Evolutionary conservation across 192 early-diverging fungal genomes (phyloP), one percentile per base, ranked within the genome.

Genomic region (Coemansia sp.): DNA sequence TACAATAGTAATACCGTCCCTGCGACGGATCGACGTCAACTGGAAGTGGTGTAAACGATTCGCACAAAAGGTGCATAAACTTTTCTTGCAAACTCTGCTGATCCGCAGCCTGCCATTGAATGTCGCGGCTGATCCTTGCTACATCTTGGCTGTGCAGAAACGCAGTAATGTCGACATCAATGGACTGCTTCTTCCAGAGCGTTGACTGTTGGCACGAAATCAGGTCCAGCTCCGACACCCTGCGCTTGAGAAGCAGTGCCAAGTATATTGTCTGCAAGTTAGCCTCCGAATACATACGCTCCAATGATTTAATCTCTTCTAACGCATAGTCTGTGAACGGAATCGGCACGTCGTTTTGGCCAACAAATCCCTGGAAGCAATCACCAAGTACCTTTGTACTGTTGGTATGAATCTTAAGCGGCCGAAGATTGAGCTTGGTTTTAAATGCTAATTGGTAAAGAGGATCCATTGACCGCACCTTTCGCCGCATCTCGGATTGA

Each of bases 101-200:
- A 59, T 77, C 80, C 56, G 65, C 71, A 26, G 64, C 74, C 52
- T 79, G 72, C 76, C 76, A 76, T 41, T 71, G 60, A 15, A 50
- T 50, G 23, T 73, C 72, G n/a, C 76, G 63, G 48, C 68, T 76
- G 16, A 72, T 56, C 16, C 77, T 70, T 15, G 77, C 77, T 1
- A 68, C 77, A 37, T 84, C 81, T 65, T 84, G 81, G 70, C 81
- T 84, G 48, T 84, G 81, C n/a, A 84, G 62, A 39, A 84, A 84
- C 7, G 77, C 77, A 7, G 81, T 84, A 37, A 84, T 79, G 53
- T 84, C 81, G 13, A 79, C 74, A 49, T 78, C 77, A 23, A 84
- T 79, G 6, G 76, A 76, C 57, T 71, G 63, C 67, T 59, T 66
- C 45, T 62, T 65, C 81, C 76, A 79, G 32, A 78, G 70, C 43